phyloP scores from a whole-genome alignment of 352 stramenopile genomes.

The Phytophthora multivora region DNA sequence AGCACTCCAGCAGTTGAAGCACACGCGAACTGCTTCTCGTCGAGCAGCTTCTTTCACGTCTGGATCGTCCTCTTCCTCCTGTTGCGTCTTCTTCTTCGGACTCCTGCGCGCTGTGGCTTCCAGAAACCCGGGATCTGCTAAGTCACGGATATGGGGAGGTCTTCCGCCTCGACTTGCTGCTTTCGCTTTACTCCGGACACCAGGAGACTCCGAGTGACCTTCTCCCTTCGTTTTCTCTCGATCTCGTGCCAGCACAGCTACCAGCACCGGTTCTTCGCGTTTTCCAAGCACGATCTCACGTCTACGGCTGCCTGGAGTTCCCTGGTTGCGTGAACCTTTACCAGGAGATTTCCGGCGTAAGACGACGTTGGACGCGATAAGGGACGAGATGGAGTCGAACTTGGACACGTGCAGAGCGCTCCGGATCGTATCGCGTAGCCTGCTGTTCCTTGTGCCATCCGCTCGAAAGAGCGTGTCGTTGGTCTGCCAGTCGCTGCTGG shows the following conservation, averaged over 20 bases:
- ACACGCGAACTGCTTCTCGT: slow-evolving; percentile 44
- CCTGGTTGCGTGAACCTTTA: slow-evolving; percentile 17
- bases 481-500: slow-evolving; percentile 63
- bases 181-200: slow-evolving; percentile 24
- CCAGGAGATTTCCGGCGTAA: slow-evolving; percentile 55
- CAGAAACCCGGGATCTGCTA: slow-evolving; percentile 75
- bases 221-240: slow-evolving; percentile 22
- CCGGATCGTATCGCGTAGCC: slow-evolving; percentile 84
- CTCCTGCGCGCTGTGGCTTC: slow-evolving; percentile 31
- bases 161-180: slow-evolving; percentile 20
- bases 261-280: slow-evolving; percentile 59
- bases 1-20: slow-evolving; percentile 95
- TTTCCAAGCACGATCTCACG: slow-evolving; percentile 73
- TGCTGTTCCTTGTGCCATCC: slow-evolving; percentile 86
- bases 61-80: slow-evolving; percentile 11
- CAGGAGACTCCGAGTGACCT: slow-evolving; percentile 4
- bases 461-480: slow-evolving; percentile 87
- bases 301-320: slow-evolving; percentile 9
- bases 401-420: slow-evolving; percentile 82
- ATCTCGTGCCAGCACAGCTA: slow-evolving; percentile 55
- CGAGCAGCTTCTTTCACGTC: slow-evolving; percentile 20
- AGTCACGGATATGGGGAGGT: slow-evolving; percentile 71
- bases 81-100: slow-evolving; percentile 1
- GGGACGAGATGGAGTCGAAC: slow-evolving; percentile 91
- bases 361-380: slow-evolving; percentile 80